phyloP scores from a whole-genome alignment of 805 yeast genomes.

The Metschnikowia continentalis region DNA sequence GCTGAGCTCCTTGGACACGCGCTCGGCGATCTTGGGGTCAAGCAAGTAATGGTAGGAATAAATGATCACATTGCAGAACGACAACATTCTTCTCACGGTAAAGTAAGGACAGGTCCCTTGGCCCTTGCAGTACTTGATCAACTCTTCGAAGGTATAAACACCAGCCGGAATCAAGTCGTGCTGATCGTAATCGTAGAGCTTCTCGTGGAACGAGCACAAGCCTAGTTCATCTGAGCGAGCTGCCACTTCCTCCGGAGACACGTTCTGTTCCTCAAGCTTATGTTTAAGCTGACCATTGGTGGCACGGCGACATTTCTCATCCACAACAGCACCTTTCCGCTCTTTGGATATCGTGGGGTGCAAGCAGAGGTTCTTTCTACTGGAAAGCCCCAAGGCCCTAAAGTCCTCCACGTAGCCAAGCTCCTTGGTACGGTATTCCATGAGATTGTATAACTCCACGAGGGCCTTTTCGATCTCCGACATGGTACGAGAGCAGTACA shows the following conservation, averaged over 20 bases:
- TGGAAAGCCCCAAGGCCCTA: slow-evolving; percentile 88
- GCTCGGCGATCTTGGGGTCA: slow-evolving; percentile 95
- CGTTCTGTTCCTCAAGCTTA: slow-evolving; percentile 46
- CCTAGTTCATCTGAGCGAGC: slow-evolving; percentile 32
- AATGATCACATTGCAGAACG: slow-evolving; percentile 88
- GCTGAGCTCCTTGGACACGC: slow-evolving; percentile 88
- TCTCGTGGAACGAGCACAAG: slow-evolving; percentile 88
- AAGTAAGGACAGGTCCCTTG: slow-evolving; percentile 92
- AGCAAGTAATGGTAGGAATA: slow-evolving; percentile 94
- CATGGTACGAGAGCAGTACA: slow-evolving; percentile 99
- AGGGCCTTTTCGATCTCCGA: slow-evolving; percentile 97
- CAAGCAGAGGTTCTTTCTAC: slow-evolving; percentile 90
- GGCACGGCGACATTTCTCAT: slow-evolving; percentile 91
- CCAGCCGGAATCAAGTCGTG: slow-evolving; percentile 88
- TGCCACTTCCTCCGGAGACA: slow-evolving; percentile 47
- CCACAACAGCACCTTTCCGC: slow-evolving; percentile 87
- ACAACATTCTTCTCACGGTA: slow-evolving; percentile 96
- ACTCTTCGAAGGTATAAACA: slow-evolving; percentile 87
- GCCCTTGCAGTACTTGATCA: slow-evolving; percentile 70
- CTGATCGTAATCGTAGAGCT: slow-evolving; percentile 79
- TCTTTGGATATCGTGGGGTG: slow-evolving; percentile 87
- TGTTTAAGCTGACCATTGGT: slow-evolving; percentile 86
- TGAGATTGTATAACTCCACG: slow-evolving; percentile 81
- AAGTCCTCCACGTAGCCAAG: slow-evolving; percentile 87
- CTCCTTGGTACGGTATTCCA: slow-evolving; percentile 81